Conservation (phyloP, 176 grass and related monocot genomes). For the Metroxylon sagu region DNA sequence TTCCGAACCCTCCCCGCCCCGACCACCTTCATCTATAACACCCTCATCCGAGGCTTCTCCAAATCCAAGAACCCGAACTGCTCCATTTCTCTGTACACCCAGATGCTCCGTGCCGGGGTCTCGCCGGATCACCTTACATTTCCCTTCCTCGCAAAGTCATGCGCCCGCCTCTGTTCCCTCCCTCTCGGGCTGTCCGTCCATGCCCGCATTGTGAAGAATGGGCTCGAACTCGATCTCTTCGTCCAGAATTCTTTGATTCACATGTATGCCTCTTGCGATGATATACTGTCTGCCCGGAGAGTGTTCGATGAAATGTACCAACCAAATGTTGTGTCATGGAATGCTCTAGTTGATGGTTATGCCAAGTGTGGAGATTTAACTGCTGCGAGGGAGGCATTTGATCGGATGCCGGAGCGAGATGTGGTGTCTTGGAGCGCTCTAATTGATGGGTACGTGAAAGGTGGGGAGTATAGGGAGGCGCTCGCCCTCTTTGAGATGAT, state of each 20-base stretch:
- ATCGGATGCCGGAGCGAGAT: slow-evolving; percentile 37
- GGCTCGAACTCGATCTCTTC: slow-evolving; percentile 16
- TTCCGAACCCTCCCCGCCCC: neutral
- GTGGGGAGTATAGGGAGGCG: slow-evolving; percentile 36
- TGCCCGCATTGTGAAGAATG: slow-evolving; percentile 3
- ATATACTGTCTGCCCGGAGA: slow-evolving; percentile 21
- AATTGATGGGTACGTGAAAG: slow-evolving; percentile 60
- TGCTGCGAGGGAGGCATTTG: slow-evolving; percentile 26
- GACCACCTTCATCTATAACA: slow-evolving; percentile 13
- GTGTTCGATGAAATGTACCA: slow-evolving; percentile 57
- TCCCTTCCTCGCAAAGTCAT: slow-evolving; percentile 24
- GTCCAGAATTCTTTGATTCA: slow-evolving; percentile 25
- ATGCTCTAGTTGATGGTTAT: slow-evolving; percentile 50
- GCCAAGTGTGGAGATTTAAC: slow-evolving; percentile 53
- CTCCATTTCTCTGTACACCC: slow-evolving; percentile 15
- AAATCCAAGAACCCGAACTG: slow-evolving; percentile 8
- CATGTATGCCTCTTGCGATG: slow-evolving; percentile 34
- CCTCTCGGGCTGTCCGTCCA: slow-evolving; percentile 3
- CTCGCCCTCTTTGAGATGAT: slow-evolving; percentile 41
- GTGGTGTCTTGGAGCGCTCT: slow-evolving; percentile 65
- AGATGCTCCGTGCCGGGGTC: slow-evolving; percentile 11
- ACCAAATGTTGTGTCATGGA: slow-evolving; percentile 52
- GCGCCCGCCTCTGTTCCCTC: slow-evolving; percentile 11
- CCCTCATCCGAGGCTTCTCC: slow-evolving; percentile 21
- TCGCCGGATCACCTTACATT: slow-evolving; percentile 22